These are phyloP conservation scores for Diaporthe helianthi DNA, from an alignment of 2,329 filamentous ascomycete genomes.

Conservation along the genomic window DNA sequence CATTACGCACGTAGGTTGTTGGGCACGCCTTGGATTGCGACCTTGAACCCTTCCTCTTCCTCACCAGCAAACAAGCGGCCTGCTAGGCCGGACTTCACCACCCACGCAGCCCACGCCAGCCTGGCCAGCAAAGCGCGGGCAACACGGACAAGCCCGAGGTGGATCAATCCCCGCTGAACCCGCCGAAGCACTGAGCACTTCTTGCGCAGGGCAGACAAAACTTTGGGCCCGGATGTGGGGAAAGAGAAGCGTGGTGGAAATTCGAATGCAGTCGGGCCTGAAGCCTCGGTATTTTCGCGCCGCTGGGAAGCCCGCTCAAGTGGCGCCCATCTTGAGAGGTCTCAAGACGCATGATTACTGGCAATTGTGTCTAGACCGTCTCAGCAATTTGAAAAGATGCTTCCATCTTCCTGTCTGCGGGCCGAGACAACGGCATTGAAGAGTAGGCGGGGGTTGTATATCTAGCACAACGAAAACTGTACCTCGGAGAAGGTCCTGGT, in stretches of 20 bases:
- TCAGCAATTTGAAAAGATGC: not conserved
- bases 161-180: constrained; percentile 15
- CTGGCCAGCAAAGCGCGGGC: constrained; percentile 19
- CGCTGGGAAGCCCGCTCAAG: not conserved
- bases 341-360: not conserved
- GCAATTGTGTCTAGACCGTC: not conserved
- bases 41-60: not conserved
- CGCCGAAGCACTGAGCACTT: constrained; percentile 15
- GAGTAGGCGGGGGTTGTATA: not conserved
- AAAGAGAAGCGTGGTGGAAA: not conserved
- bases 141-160: constrained; percentile 26
- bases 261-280: not conserved
- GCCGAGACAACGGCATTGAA: not conserved
- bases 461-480: constrained; percentile 11
- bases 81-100: constrained; percentile 18
- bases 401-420: not conserved
- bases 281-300: not conserved
- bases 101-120: constrained; percentile 13
- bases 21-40: not conserved
- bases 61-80: constrained; percentile 1
- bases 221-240: constrained; percentile 2
- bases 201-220: constrained; percentile 10
- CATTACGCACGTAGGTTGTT: not conserved
- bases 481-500: constrained; percentile 22
- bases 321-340: not conserved